Evolutionary conservation across 2,329 filamentous ascomycete genomes (phyloP), one percentile per base, ranked within the genome.

Genomic region (Alternaria gaisen): DNA sequence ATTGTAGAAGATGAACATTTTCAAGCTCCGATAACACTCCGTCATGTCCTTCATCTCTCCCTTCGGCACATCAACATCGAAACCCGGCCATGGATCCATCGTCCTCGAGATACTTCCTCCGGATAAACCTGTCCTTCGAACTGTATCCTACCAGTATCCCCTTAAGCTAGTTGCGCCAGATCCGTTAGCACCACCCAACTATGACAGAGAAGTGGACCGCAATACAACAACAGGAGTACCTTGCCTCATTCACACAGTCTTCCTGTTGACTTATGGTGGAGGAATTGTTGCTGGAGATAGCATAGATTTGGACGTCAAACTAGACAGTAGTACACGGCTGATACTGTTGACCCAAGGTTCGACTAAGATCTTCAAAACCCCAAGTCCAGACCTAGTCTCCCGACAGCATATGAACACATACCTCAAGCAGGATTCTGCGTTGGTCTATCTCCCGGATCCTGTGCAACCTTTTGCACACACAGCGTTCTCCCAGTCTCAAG

Each of bases 301-400:
- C 65, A 90, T 98, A 77, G 84, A 90, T 72, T 86, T 99, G 26
- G 82, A 83, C 20, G 86, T 97, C 63, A 84, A 85, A 10, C 83
- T 97, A 48, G 86, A 87, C 11, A 69, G 83, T 3, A 80, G 82
- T 3, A 90, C 92, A 5, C 89, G 88, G 61, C 86, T 97, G 55
- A 81, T 87, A 9, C 76, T 85, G 16, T 78, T 85, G 28, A 85
- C 86, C 0, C 87, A 89, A 82, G 94, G 94, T 53, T 93, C 93
- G 80, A 98, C 95, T 61, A 99, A 98, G 81, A 89, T 99, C 70
- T 98, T 97, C 86, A 97, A 95, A 76, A 91, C 93, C 1, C 78
- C 86, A 48, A 81, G 83, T 56, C 80, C 81, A 51, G 76, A 73
- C 2, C 57, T 80, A 7, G 58, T 83, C 61, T 85, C 82, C 32